Conservation (phyloP, 2,329 filamentous ascomycete genomes). For the Fonsecaea nubica region DNA sequence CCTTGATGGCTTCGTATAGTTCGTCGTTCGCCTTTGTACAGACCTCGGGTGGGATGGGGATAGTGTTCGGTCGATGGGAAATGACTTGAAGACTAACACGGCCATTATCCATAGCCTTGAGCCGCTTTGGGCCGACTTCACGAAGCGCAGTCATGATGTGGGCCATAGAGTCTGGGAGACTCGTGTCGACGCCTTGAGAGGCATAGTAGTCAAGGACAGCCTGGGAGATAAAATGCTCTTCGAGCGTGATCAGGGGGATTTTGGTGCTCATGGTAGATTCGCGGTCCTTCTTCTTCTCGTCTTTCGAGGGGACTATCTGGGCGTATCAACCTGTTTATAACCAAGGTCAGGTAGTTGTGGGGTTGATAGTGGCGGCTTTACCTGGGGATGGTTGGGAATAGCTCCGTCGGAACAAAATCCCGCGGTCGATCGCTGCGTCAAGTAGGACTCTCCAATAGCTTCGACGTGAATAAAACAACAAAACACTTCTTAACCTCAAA, state of each 20-base stretch:
- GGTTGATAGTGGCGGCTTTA: background rate
- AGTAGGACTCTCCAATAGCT: background rate
- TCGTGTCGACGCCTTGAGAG: conserved; percentile 20
- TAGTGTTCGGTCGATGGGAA: conserved; percentile 36
- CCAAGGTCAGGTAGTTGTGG: background rate
- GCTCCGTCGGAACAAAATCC: conserved; percentile 7
- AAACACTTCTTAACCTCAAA: background rate
- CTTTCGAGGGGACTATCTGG: background rate
- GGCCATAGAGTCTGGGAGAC: conserved; percentile 24
- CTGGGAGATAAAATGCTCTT: conserved; percentile 38
- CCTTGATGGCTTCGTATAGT: conserved; percentile 42
- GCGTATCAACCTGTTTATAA: background rate
- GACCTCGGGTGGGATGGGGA: conserved; percentile 31
- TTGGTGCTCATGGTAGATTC: conserved; percentile 26
- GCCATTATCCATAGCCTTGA: conserved; percentile 34
- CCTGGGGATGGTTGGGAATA: conserved; percentile 2
- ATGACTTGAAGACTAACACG: conserved; percentile 37
- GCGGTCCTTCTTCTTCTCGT: background rate
- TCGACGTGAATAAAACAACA: background rate
- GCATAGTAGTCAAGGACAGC: conserved; percentile 31
- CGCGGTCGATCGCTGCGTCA: conserved; percentile 2
- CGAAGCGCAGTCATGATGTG: conserved; percentile 32
- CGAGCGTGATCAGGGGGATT: conserved; percentile 38
- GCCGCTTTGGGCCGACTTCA: conserved; percentile 30
- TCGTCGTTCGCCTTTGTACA: conserved; percentile 36